Conservation (phyloP, 1,139 yeast species). For the Debaryomyces singareniensis region DNA sequence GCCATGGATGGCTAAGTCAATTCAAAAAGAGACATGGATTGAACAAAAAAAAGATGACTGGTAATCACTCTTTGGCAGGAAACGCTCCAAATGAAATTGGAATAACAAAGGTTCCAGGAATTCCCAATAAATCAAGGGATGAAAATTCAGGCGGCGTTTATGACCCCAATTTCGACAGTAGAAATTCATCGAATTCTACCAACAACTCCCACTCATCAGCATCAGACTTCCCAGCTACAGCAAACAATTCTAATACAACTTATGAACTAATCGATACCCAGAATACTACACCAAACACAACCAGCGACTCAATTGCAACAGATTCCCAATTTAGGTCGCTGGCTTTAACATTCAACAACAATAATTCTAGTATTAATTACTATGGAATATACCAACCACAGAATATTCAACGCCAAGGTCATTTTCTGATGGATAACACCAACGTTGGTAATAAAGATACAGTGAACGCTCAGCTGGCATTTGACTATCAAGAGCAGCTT, state of each 20-base stretch:
- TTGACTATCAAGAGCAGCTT: conserved; percentile 22
- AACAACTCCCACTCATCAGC: conserved; percentile 5
- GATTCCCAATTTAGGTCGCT: conserved; percentile 19
- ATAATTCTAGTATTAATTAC: conserved; percentile 11
- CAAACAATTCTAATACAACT: conserved; percentile 9
- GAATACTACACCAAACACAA: conserved; percentile 5
- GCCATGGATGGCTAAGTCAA: conserved; percentile 59
- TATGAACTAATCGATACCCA: conserved; percentile 22
- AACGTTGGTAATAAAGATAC: conserved; percentile 1
- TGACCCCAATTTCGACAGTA: conserved; percentile 7
- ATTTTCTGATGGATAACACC: conserved; percentile 3
- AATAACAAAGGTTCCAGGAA: not conserved
- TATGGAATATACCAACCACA: conserved; percentile 11
- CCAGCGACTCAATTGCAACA: conserved; percentile 2
- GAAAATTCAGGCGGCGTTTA: conserved; percentile 5
- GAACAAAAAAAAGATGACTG: conserved; percentile 30
- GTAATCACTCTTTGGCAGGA: conserved; percentile 6
- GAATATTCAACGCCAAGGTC: conserved; percentile 2
- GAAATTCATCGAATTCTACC: conserved; percentile 3
- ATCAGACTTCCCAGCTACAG: conserved; percentile 6
- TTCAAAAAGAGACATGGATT: conserved; percentile 55
- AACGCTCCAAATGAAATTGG: conserved; percentile 4
- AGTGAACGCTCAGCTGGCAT: conserved; percentile 7
- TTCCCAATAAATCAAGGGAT: conserved; percentile 1
- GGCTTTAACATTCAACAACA: conserved; percentile 20